Percentiles rank a stretch among this genome's conserved stretches.
These are phyloP conservation scores for Cryphonectria radicalis DNA, from an alignment of 2,329 filamentous ascomycete species.

Conservation along the genomic window DNA sequence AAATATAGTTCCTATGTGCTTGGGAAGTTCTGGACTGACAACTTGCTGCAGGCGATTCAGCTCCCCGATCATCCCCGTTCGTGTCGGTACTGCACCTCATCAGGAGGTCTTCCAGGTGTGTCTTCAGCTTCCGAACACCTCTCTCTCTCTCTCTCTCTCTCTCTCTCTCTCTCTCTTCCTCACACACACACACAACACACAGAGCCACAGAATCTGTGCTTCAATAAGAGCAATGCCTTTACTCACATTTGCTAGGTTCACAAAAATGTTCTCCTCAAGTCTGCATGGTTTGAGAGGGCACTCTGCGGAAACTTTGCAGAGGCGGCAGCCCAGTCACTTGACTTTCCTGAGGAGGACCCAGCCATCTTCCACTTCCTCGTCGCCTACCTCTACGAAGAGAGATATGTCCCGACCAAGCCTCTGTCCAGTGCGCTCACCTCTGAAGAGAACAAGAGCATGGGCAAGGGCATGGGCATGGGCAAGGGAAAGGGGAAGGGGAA, in stretches of 20 bases:
- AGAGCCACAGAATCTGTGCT: no score
- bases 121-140: constrained; percentile 19
- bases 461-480: constrained; percentile 44
- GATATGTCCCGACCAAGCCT: constrained; percentile 51
- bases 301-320: constrained; percentile 53
- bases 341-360: constrained; percentile 56
- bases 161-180: no score
- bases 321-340: constrained; percentile 49
- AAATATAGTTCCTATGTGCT: constrained; percentile 19
- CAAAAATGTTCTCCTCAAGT: constrained; percentile 49
- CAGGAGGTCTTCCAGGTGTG: constrained; percentile 49
- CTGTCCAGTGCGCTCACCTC: constrained; percentile 44
- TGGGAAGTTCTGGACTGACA: constrained; percentile 21
- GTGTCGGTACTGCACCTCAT: constrained; percentile 46
- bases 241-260: constrained; percentile 44
- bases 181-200: not conserved
- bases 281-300: constrained; percentile 54
- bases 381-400: constrained; percentile 54
- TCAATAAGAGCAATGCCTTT: not conserved
- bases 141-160: no score
- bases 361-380: constrained; percentile 56
- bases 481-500: not conserved
- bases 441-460: constrained; percentile 49
- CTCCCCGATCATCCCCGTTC: constrained; percentile 49
- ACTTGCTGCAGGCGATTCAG: constrained; percentile 46